Conservation (phyloP, 495 filamentous ascomycete genomes). For the Lindgomyces ingoldianus region DNA sequence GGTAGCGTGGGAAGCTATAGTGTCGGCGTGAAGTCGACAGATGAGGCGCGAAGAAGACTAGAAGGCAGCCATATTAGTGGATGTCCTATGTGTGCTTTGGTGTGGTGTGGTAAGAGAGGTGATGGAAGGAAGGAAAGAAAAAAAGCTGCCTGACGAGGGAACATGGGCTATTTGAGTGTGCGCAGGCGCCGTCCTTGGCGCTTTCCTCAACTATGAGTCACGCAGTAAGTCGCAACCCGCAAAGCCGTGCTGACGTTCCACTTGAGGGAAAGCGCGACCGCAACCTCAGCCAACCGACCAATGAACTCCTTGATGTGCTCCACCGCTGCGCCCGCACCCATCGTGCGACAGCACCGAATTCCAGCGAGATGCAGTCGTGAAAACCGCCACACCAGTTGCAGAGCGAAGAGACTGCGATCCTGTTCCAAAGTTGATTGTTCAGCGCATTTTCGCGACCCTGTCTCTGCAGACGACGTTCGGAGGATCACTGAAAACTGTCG, state of each 20-base stretch:
- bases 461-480: neutral
- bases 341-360: no score
- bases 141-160: conserved; percentile 4
- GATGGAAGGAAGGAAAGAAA: conserved; percentile 37
- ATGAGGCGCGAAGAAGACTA: conserved; percentile 52
- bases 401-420: no score
- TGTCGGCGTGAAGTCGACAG: conserved; percentile 51
- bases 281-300: no score
- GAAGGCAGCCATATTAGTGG: conserved; percentile 55
- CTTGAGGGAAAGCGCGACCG: no score
- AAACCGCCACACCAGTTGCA: no score
- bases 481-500: no score
- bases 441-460: neutral
- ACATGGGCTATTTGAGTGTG: neutral
- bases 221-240: no score
- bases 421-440: neutral
- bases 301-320: no score
- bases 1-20: conserved; percentile 49
- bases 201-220: no score
- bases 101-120: conserved; percentile 35
- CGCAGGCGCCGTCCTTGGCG: neutral
- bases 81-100: conserved; percentile 41
- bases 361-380: no score
- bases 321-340: no score
- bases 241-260: no score